These are phyloP conservation scores for Endoconidiophora polonica DNA, from an alignment of 2,329 filamentous ascomycete species.

Conservation along the genomic window DNA sequence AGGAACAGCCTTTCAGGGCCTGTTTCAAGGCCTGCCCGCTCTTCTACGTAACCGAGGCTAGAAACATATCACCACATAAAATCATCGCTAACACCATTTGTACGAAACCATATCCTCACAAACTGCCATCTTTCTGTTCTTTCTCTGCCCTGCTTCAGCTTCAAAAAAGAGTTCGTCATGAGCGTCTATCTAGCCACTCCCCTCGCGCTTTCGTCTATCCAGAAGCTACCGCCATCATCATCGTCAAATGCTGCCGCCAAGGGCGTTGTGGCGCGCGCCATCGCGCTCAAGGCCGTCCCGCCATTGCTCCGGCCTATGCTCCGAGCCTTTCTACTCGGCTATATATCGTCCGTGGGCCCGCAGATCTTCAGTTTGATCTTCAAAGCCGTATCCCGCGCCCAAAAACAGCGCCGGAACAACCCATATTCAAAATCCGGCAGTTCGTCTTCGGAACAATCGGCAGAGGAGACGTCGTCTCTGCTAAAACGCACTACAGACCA, in stretches of 20 bases:
- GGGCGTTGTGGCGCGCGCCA: constrained; percentile 1
- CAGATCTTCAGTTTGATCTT: constrained; percentile 38
- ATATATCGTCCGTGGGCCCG: constrained; percentile 40
- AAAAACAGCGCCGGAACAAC: constrained; percentile 13
- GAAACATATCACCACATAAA: too few species aligned
- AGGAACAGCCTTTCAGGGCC: too few species aligned
- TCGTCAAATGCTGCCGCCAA: constrained; percentile 5
- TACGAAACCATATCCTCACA: background rate
- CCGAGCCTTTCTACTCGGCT: constrained; percentile 44
- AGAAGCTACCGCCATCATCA: background rate
- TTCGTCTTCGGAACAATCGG: too few species aligned
- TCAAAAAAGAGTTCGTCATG: background rate
- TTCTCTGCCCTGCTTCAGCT: too few species aligned
- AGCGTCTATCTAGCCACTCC: background rate
- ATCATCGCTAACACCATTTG: too few species aligned
- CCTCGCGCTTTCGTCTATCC: constrained; percentile 1
- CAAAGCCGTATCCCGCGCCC: constrained; percentile 23
- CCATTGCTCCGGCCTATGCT: constrained; percentile 36
- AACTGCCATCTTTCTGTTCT: background rate
- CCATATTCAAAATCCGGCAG: too few species aligned
- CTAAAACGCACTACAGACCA: too few species aligned
- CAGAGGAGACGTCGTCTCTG: too few species aligned
- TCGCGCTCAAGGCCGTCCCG: constrained; percentile 24
- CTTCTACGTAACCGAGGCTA: too few species aligned
- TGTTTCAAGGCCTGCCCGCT: too few species aligned